phyloP scores from a whole-genome alignment of 495 filamentous ascomycete genomes.

The Lasiosphaeriaceae sp. region DNA sequence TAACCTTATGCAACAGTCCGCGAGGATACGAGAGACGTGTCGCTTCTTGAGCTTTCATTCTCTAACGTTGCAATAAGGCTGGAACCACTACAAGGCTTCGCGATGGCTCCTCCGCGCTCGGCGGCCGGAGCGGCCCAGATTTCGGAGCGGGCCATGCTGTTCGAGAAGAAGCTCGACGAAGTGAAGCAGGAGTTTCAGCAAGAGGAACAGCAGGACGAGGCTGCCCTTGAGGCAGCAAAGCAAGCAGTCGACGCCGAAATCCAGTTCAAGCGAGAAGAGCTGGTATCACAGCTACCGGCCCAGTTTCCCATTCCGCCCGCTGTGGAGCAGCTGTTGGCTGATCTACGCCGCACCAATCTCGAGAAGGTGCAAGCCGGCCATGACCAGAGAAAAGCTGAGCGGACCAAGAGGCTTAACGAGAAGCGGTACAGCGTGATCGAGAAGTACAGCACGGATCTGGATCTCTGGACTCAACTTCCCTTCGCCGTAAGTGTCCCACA shows the following conservation, averaged over 20 bases:
- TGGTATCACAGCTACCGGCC: background rate
- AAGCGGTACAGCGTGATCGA: background rate
- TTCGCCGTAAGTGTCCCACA: background rate
- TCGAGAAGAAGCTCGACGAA: slow-evolving; percentile 1
- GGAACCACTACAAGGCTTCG: too few relatives aligned
- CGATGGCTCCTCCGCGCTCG: too few relatives aligned
- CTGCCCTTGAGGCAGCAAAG: background rate
- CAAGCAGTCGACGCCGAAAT: background rate
- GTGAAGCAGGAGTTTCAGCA: slow-evolving; percentile 2
- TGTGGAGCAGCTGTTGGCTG: background rate
- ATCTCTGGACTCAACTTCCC: background rate
- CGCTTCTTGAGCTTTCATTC: too few relatives aligned
- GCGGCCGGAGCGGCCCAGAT: background rate
- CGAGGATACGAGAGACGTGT: too few relatives aligned
- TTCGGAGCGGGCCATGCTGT: background rate
- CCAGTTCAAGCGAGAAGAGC: background rate
- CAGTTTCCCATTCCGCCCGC: background rate
- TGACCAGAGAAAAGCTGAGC: background rate
- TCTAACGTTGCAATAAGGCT: too few relatives aligned
- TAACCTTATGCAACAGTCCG: too few relatives aligned
- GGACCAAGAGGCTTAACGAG: background rate
- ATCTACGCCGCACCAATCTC: background rate
- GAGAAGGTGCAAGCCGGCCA: background rate
- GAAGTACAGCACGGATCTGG: background rate
- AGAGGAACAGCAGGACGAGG: slow-evolving; percentile 1